These are phyloP conservation scores for Cercospora nicotianae DNA, from an alignment of 2,329 filamentous ascomycete species.

Conservation along the genomic window DNA sequence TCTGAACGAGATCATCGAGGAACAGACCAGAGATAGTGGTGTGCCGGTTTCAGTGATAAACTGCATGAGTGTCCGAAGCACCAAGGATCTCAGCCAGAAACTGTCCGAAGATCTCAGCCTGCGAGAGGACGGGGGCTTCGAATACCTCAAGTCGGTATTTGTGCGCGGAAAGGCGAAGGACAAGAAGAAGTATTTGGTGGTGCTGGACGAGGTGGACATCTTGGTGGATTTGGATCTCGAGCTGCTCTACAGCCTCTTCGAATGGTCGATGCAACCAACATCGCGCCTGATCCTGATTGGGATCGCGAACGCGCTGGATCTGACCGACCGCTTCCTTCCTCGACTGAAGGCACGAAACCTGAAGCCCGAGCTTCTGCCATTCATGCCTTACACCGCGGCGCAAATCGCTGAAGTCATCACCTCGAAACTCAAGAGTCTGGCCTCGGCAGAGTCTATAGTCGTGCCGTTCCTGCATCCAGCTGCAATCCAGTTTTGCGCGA, in stretches of 20 bases:
- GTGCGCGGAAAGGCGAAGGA: conserved; percentile 57
- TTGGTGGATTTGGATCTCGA: conserved; percentile 85
- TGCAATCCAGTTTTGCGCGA: conserved; percentile 88
- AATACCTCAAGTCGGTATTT: conserved; percentile 70
- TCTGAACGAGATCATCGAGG: conserved; percentile 73
- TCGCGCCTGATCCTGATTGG: conserved; percentile 83
- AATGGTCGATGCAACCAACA: conserved; percentile 83
- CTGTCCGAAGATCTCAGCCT: conserved; percentile 69
- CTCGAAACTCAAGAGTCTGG: conserved; percentile 72
- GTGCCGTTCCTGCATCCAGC: conserved; percentile 91
- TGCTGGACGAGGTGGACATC: conserved; percentile 93
- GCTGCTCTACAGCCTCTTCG: conserved; percentile 89
- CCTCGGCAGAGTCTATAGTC: conserved; percentile 41
- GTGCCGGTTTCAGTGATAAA: conserved; percentile 81
- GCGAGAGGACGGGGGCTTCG: conserved; percentile 63
- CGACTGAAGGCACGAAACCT: conserved; percentile 89
- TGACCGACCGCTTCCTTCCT: conserved; percentile 92
- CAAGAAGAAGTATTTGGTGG: conserved; percentile 69
- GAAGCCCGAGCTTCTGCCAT: conserved; percentile 84
- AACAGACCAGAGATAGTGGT: conserved; percentile 52
- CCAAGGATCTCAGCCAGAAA: conserved; percentile 79
- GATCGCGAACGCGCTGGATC: conserved; percentile 92
- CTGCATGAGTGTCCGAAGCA: conserved; percentile 93
- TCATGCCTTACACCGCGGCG: conserved; percentile 83
- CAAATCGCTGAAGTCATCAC: conserved; percentile 89